Evolutionary conservation across 1,284 basidiomycete species (phyloP).

Genomic region (Leccinum fallax): DNA sequence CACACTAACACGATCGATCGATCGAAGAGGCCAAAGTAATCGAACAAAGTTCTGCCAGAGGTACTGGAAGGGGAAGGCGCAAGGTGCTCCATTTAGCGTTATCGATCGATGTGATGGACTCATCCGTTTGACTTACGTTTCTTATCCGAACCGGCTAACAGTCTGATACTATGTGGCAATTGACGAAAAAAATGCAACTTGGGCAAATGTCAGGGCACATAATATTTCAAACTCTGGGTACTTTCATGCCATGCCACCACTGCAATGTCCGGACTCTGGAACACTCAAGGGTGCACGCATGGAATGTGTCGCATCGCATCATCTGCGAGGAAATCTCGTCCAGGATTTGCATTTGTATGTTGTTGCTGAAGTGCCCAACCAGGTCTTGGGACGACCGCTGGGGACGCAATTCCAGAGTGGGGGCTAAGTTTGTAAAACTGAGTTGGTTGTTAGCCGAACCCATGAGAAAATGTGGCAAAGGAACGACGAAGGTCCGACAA

Average conservation of each 20-base stretch:
- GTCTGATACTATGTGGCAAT: background rate
- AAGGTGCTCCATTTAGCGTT: background rate
- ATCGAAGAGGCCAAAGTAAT: background rate
- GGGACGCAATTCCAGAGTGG: background rate
- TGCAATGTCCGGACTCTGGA: no score
- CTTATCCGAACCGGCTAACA: background rate
- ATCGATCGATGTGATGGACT: background rate
- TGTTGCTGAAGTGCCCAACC: no score
- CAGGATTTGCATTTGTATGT: no score
- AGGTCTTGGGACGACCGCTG: background rate
- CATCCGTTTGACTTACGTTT: background rate
- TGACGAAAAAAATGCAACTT: background rate
- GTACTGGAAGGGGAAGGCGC: background rate
- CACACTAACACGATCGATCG: background rate
- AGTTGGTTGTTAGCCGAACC: background rate
- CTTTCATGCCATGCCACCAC: no score
- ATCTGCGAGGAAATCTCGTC: no score
- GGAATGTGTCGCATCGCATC: no score
- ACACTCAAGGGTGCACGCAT: no score
- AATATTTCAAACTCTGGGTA: background rate
- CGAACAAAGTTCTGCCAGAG: background rate
- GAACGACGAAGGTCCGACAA: background rate
- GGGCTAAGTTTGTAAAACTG: background rate
- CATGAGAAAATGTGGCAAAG: slow-evolving; percentile 13
- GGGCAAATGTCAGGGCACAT: background rate